Conservation (phyloP, 345 rosid genomes). For the Litchi chinensis region DNA sequence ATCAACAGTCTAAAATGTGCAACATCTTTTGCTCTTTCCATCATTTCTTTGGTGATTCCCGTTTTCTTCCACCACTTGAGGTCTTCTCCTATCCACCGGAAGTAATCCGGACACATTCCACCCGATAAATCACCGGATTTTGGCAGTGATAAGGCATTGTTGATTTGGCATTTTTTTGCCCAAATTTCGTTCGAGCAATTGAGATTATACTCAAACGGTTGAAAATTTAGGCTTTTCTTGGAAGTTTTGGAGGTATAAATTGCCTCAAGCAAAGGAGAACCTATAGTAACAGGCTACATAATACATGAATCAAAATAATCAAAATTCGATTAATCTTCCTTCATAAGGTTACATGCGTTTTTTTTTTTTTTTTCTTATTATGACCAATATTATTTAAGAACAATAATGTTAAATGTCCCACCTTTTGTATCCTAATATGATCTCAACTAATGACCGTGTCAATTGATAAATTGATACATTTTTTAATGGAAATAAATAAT, state of each 20-base stretch:
- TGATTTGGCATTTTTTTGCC: slow-evolving; percentile 34
- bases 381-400: no score
- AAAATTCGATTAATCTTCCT: no score
- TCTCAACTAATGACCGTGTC: no score
- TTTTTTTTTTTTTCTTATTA: no score
- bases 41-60: slow-evolving; percentile 54
- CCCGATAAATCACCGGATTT: slow-evolving; percentile 18
- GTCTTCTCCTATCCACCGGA: slow-evolving; percentile 68
- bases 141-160: slow-evolving; percentile 14
- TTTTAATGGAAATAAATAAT: no score
- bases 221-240: background rate
- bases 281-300: slow-evolving; percentile 29
- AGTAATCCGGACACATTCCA: slow-evolving; percentile 57
- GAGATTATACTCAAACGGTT: slow-evolving; percentile 24
- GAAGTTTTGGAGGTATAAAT: slow-evolving; percentile 13
- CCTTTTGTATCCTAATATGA: no score
- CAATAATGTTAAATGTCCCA: no score
- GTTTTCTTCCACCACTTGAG: slow-evolving; percentile 51
- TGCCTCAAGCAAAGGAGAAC: slow-evolving; percentile 19
- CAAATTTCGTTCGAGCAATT: slow-evolving; percentile 32
- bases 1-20: slow-evolving; percentile 59
- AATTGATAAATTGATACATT: no score
- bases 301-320: background rate
- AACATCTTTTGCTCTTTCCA: slow-evolving; percentile 37
- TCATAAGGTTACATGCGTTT: no score